Percentiles rank a stretch among this genome's conserved stretches.
phyloP scores from a whole-genome alignment of 2,329 filamentous ascomycete species.

The Colletotrichum spinosum region DNA sequence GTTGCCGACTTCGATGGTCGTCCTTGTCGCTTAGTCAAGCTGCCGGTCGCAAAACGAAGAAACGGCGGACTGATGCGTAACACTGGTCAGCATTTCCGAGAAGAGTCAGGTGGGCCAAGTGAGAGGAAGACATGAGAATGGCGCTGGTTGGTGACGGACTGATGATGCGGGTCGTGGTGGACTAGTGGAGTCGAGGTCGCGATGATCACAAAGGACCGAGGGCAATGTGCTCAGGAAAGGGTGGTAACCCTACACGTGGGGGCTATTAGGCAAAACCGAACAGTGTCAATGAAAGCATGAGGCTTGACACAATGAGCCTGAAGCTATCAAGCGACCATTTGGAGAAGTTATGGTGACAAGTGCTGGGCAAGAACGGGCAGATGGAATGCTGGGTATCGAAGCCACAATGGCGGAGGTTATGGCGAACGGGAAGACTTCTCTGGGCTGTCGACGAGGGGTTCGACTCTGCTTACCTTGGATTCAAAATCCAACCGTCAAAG shows the following conservation, averaged over 20 bases:
- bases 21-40: background rate
- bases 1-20: background rate
- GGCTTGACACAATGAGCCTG: too few species aligned
- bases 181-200: slow-evolving; percentile 15
- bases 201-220: slow-evolving; percentile 17
- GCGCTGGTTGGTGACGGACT: slow-evolving; percentile 11
- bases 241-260: background rate
- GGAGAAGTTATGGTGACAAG: too few species aligned
- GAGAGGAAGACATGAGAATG: slow-evolving; percentile 1
- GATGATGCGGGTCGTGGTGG: slow-evolving; percentile 18
- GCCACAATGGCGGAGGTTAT: too few species aligned
- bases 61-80: background rate
- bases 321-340: too few species aligned
- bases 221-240: slow-evolving; percentile 10
- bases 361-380: too few species aligned
- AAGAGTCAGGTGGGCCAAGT: background rate
- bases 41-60: slow-evolving; percentile 3
- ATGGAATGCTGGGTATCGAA: too few species aligned
- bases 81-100: slow-evolving; percentile 14
- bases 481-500: too few species aligned
- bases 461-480: too few species aligned
- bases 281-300: slow-evolving; percentile 1
- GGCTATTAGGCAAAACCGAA: slow-evolving; percentile 23
- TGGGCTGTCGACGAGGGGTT: too few species aligned
- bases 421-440: too few species aligned